These are phyloP conservation scores for Histomonas meleagridis DNA, from an alignment of 208 protist species.

Conservation along the genomic window DNA sequence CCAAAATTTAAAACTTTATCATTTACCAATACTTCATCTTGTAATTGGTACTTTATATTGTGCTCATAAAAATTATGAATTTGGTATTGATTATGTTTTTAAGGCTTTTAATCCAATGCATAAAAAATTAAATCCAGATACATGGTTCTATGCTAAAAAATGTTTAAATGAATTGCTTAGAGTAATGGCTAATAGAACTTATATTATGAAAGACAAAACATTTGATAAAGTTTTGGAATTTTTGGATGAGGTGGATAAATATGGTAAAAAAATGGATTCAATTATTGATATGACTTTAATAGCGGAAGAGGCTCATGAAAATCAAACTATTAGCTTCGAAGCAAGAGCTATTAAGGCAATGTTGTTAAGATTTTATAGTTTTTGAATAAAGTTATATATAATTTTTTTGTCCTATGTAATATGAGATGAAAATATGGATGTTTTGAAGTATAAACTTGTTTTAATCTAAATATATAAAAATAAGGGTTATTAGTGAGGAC, in stretches of 20 bases:
- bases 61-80: conserved; percentile 47
- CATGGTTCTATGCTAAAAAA: conserved; percentile 56
- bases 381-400: too few relatives aligned
- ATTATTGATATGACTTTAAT: background rate
- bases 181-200: background rate
- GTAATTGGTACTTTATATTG: conserved; percentile 54
- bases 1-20: conserved; percentile 26
- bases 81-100: conserved; percentile 49
- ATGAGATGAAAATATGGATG: too few relatives aligned
- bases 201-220: background rate
- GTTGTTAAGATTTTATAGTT: background rate
- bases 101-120: conserved; percentile 46
- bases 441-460: too few relatives aligned
- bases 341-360: background rate
- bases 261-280: background rate
- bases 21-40: conserved; percentile 50
- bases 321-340: background rate
- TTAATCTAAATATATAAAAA: too few relatives aligned
- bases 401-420: too few relatives aligned
- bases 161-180: conserved; percentile 65
- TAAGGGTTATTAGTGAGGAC: too few relatives aligned
- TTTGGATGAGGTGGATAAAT: background rate
- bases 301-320: background rate
- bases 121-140: conserved; percentile 46
- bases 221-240: background rate